These are phyloP conservation scores for Podospora sp. DNA, from an alignment of 495 filamentous ascomycete species.

Conservation along the genomic window DNA sequence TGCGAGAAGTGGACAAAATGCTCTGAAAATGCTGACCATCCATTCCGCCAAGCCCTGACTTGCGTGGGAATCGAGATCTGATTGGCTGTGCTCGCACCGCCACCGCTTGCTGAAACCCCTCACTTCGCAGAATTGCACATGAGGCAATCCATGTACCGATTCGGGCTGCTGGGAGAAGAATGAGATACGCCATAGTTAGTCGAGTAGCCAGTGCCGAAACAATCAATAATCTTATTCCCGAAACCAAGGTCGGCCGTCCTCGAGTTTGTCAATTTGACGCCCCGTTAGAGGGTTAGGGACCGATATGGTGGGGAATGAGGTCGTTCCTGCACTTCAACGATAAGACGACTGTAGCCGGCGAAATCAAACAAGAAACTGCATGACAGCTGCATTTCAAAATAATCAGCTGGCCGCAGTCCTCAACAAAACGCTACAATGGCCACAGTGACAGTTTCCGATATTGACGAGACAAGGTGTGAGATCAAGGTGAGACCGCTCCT, in stretches of 20 bases:
- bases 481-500: not conserved
- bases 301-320: not conserved
- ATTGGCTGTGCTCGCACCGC: not conserved
- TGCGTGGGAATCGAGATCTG: not conserved
- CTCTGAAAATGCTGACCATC: no score
- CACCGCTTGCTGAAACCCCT: constrained; percentile 6
- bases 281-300: not conserved
- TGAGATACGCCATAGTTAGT: no score
- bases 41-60: not conserved
- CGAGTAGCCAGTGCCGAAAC: no score
- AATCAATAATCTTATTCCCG: no score
- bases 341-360: not conserved
- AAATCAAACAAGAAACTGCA: not conserved
- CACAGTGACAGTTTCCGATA: not conserved
- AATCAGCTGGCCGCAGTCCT: not conserved
- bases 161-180: no score
- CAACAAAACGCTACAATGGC: not conserved
- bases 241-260: not conserved
- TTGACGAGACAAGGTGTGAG: not conserved
- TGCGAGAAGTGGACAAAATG: constrained; percentile 6
- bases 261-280: not conserved
- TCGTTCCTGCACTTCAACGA: not conserved
- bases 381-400: not conserved
- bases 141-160: no score
- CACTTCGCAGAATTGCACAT: no score